Evolutionary conservation across 495 filamentous ascomycete species (phyloP), one percentile per base, ranked within the genome.

Genomic region (Saxophila tyrrhenica): DNA sequence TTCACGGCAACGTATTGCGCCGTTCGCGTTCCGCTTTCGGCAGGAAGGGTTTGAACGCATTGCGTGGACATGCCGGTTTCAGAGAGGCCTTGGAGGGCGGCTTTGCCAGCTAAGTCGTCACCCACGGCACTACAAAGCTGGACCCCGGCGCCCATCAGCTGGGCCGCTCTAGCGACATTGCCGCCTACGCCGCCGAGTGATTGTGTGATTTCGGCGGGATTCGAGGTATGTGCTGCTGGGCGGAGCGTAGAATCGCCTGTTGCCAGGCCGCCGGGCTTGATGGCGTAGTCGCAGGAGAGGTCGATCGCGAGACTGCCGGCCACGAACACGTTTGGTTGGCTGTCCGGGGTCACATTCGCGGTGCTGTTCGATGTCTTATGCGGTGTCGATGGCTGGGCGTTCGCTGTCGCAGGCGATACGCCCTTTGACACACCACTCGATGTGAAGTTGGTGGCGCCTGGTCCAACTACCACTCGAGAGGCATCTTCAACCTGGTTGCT

Each of bases 1-100:
- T 97, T 98, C 61, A 96, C 72, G 17, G 89, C 83, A 1, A 97
- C 78, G 64, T 98, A 98, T 64, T 94, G 88, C 5, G 89, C 87
- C 1, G 92, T 98, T 23, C 81, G 74, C 39, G 67, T 66, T 0
- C 75, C 70, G 9, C 73, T 68, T 7, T 75, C 72, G 16, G 73
- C 64, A 10, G 72, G 68, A 8, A 86, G 65, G 20, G 76, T 65
- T 59, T 75, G 74, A 25, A 95, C 76, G 50, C 80, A 84, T 21
- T 65, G 69, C 0, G 75, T 79, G 61, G 80, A 75, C 45, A 96
- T 77, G 3, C 82, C 82, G 39, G 78, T 74, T 17, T 73, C 61
- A 49, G 77, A 58, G 2, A 97, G 71, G 32, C 75, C 70, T 11
- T 78, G 68, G 13, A 89, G 68, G 38, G 87, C 80, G 17, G 82